phyloP scores from a whole-genome alignment of 345 rosid species.

The Sisymbrium altissimum region DNA sequence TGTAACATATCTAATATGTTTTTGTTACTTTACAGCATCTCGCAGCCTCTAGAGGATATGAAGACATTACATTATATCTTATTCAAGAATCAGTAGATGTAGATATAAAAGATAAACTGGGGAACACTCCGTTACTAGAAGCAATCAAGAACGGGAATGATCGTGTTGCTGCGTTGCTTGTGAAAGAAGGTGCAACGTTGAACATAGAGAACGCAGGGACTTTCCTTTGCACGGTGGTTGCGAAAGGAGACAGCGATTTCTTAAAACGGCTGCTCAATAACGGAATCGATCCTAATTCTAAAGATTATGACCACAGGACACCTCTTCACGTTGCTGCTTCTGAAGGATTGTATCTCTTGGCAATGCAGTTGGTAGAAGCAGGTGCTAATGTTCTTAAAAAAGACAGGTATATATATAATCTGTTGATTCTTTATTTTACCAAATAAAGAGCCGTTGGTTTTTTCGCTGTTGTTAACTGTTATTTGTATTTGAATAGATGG shows the following conservation, averaged over 20 bases:
- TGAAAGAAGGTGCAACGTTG: slow-evolving; percentile 57
- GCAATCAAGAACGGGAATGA: slow-evolving; percentile 72
- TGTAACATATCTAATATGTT: slow-evolving; percentile 7
- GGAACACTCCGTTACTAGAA: slow-evolving; percentile 75
- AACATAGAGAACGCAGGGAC: slow-evolving; percentile 57
- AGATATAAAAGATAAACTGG: slow-evolving; percentile 54
- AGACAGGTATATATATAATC: slow-evolving; percentile 49
- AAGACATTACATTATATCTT: slow-evolving; percentile 58
- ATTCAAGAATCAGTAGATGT: slow-evolving; percentile 55
- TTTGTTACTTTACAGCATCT: slow-evolving; percentile 51
- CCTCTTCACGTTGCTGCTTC: slow-evolving; percentile 84
- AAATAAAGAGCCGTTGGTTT: neutral
- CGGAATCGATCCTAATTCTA: slow-evolving; percentile 70
- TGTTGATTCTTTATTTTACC: neutral
- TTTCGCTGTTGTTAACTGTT: neutral
- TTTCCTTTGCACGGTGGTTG: slow-evolving; percentile 60
- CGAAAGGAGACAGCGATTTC: slow-evolving; percentile 52
- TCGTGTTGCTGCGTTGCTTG: slow-evolving; percentile 53
- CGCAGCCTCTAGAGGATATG: slow-evolving; percentile 75
- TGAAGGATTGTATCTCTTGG: slow-evolving; percentile 49
- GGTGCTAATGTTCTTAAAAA: slow-evolving; percentile 68
- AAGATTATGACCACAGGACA: slow-evolving; percentile 69
- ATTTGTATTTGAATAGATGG: slow-evolving; percentile 53
- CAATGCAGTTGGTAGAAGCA: slow-evolving; percentile 53
- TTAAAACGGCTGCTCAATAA: slow-evolving; percentile 50